Percentiles rank a stretch among this genome's conserved stretches.
phyloP scores from a whole-genome alignment of 768 basidiomycete species.

The Gymnopilus dilepis region DNA sequence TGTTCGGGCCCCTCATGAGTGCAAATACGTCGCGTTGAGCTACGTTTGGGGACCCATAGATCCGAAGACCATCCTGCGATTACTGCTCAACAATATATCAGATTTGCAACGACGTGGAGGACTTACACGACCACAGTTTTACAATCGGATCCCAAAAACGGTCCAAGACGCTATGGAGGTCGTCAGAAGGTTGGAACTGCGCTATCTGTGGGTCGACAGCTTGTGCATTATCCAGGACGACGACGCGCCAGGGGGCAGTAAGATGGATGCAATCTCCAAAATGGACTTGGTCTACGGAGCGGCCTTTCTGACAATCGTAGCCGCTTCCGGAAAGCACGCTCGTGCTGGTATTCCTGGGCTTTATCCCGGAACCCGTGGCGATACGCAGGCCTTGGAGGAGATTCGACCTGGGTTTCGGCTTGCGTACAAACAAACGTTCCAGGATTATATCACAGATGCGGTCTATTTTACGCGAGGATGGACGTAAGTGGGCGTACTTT shows the following conservation, averaged over 20 bases:
- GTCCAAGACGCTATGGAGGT: slow-evolving; percentile 16
- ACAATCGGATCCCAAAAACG: slow-evolving; percentile 9
- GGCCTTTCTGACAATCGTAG: slow-evolving; percentile 14
- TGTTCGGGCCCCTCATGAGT: slow-evolving; percentile 8
- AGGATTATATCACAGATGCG: neutral
- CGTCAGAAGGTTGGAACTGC: slow-evolving; percentile 6
- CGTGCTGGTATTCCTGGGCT: slow-evolving; percentile 17
- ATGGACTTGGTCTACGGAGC: slow-evolving; percentile 19
- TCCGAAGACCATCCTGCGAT: neutral
- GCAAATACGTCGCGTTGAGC: slow-evolving; percentile 17
- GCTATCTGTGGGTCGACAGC: slow-evolving; percentile 19
- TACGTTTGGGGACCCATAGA: slow-evolving; percentile 18
- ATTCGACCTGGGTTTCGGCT: slow-evolving; percentile 14
- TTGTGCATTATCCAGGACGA: slow-evolving; percentile 21
- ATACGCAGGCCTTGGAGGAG: slow-evolving; percentile 7
- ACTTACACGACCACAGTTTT: neutral
- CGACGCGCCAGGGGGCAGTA: slow-evolving; percentile 7
- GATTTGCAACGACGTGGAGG: slow-evolving; percentile 10
- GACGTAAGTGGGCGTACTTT: slow-evolving; percentile 9
- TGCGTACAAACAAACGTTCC: slow-evolving; percentile 4
- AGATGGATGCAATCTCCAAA: slow-evolving; percentile 16
- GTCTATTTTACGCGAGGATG: slow-evolving; percentile 12
- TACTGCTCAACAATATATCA: slow-evolving; percentile 3
- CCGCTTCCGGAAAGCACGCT: slow-evolving; percentile 10
- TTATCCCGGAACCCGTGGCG: slow-evolving; percentile 8